Evolutionary conservation across 116 monocot species (phyloP).

Genomic region (Posidonia oceanica): DNA sequence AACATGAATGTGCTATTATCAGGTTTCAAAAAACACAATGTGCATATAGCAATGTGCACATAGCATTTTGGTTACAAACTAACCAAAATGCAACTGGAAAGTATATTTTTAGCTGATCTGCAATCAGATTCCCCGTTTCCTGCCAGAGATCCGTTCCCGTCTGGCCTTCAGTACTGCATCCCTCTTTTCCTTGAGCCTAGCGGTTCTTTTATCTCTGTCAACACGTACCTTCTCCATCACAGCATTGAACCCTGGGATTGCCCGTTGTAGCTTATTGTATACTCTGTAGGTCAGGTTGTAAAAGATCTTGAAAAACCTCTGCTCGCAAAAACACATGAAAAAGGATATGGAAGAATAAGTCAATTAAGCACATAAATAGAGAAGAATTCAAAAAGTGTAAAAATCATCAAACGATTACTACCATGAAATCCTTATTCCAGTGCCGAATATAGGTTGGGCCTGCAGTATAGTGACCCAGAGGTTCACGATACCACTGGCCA

Average conservation of each 20-base stretch:
- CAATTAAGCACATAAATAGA: too few relatives aligned
- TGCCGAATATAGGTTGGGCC: constrained; percentile 61
- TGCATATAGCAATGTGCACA: too few relatives aligned
- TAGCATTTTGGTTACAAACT: too few relatives aligned
- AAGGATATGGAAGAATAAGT: too few relatives aligned
- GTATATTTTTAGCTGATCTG: too few relatives aligned
- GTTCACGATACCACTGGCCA: constrained; percentile 69
- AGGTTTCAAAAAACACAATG: too few relatives aligned
- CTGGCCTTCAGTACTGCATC: constrained; percentile 8
- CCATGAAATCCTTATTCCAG: constrained; percentile 76
- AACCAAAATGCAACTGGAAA: too few relatives aligned
- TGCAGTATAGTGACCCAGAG: constrained; percentile 60
- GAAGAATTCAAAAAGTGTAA: neutral
- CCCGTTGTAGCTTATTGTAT: constrained; percentile 26
- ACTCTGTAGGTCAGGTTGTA: constrained; percentile 38
- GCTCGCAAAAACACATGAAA: neutral
- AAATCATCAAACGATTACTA: constrained; percentile 6
- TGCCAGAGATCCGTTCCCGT: too few relatives aligned
- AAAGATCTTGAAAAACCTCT: constrained; percentile 40
- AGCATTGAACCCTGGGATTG: constrained; percentile 35
- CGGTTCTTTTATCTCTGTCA: constrained; percentile 18
- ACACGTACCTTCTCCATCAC: constrained; percentile 41
- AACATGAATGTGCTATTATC: too few relatives aligned
- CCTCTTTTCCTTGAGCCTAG: constrained; percentile 17
- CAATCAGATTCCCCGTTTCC: too few relatives aligned